Evolutionary conservation across 2,329 filamentous ascomycete species (phyloP).

Genomic region (Botrytis fabae): DNA sequence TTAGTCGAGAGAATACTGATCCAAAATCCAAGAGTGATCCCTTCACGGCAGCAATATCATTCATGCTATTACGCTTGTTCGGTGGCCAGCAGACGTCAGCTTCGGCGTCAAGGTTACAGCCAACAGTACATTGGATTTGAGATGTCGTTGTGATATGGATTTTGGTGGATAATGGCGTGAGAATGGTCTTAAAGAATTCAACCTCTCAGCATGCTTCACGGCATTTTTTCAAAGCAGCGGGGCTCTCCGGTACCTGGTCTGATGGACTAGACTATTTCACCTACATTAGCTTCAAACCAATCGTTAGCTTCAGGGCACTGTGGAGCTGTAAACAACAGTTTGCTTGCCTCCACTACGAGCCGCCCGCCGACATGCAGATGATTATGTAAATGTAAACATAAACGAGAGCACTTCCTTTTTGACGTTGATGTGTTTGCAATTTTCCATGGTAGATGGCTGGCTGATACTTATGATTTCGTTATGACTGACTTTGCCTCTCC

Average conservation of each 20-base stretch:
- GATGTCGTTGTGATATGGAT: conserved; percentile 4
- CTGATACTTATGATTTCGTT: background rate
- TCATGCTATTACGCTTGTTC: conserved; percentile 3
- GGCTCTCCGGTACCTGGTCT: background rate
- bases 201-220: conserved; percentile 3
- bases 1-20: background rate
- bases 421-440: background rate
- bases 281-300: conserved; percentile 6
- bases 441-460: background rate
- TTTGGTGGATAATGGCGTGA: conserved; percentile 3
- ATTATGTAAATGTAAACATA: background rate
- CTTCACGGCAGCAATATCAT: conserved; percentile 3
- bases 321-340: background rate
- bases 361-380: background rate
- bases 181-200: background rate
- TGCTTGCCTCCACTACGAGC: background rate
- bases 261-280: background rate
- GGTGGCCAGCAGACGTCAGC: background rate
- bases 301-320: conserved; percentile 7
- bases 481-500: background rate
- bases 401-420: background rate
- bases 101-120: background rate
- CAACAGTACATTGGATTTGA: background rate
- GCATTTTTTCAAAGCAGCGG: background rate
- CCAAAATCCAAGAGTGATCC: conserved; percentile 2